phyloP scores from a whole-genome alignment of 2,329 filamentous ascomycete genomes.

The Cercospora sp. region DNA sequence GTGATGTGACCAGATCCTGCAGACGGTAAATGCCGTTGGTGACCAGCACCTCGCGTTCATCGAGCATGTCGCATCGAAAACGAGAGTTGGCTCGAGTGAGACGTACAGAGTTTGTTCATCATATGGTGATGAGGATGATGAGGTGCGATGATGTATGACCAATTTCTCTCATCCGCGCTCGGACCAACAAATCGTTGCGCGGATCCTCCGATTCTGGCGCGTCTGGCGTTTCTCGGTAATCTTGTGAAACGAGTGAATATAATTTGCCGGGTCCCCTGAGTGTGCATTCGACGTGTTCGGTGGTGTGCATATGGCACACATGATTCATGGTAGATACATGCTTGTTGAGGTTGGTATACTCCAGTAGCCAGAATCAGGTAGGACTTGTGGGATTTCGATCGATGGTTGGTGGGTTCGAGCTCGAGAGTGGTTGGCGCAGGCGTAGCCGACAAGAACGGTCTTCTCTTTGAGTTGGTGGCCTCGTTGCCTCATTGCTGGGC shows the following conservation, averaged over 20 bases:
- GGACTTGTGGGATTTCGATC: not conserved
- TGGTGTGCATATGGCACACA: not conserved
- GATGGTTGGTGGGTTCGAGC: not conserved
- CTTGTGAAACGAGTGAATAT: not conserved
- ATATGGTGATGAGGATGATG: not conserved
- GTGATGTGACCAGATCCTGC: not conserved
- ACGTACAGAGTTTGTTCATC: not conserved
- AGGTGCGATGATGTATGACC: not conserved
- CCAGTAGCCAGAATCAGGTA: conserved; percentile 31
- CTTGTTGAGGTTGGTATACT: conserved; percentile 6
- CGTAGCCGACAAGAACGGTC: conserved; percentile 79
- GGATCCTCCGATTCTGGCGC: not conserved
- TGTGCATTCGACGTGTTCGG: not conserved
- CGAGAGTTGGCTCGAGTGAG: not conserved
- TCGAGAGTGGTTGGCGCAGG: conserved; percentile 53
- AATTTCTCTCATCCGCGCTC: not conserved
- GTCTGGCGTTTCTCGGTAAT: not conserved
- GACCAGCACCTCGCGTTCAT: not conserved
- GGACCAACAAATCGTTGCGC: not conserved
- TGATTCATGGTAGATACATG: conserved; percentile 6
- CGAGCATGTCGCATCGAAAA: not conserved
- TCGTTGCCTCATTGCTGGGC: conserved; percentile 69
- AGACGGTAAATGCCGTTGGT: not conserved
- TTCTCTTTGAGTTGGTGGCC: conserved; percentile 72
- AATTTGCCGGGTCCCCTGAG: not conserved